Base-by-base conservation (phyloP, 2,329 filamentous ascomycete genomes). In the Beauveria bassiana region DNA sequence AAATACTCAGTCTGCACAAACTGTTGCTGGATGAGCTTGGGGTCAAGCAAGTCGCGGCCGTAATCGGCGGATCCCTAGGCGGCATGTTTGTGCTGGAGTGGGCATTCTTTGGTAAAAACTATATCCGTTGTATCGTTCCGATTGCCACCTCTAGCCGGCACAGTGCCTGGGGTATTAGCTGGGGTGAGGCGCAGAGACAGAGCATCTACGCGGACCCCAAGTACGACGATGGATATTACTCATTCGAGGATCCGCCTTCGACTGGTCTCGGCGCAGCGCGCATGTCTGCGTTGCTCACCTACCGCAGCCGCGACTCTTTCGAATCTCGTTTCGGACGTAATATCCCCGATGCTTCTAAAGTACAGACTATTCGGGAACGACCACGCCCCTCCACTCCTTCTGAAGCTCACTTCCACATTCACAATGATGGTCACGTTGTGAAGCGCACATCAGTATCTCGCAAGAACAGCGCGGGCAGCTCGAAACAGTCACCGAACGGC, bases 161-260 rank as follows among this genome's bases (percentile, higher is more conserved):
- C 74, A 93, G 90, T 69, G 91, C 91, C 5, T 96, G 91, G 91
- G 88, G 91, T 26, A 96, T 95, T 69, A 93, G 89, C 74, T 96
- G 91, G 91, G 90, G 90, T 47, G 91, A 95, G 72, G 90, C 90
- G 3, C 91, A 96, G 73, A 82, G 91, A 57, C 90, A 95, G 76
- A 93, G 89, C 81, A 98, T 99, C 72, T 99, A 98, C 76, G 93
- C 91, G 45, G 95, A 99, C 72, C 95, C 95, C 38, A 98, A 97
- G 78, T 99, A 99, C 74, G 92, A 97, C 64, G 93, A 98, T 70
- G 95, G 95, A 50, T 98, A 97, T 76, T 99, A 98, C 72, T 70
- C 86, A 1, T 96, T 95, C 69, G 83, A 89, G 38, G 91, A 98
- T 68, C 93, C 93, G 40, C 95, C 95, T 0, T 80, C 86, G 0